These are phyloP conservation scores for Myriosclerotinia scirpicola DNA, from an alignment of 2,329 filamentous ascomycete species.

Conservation along the genomic window DNA sequence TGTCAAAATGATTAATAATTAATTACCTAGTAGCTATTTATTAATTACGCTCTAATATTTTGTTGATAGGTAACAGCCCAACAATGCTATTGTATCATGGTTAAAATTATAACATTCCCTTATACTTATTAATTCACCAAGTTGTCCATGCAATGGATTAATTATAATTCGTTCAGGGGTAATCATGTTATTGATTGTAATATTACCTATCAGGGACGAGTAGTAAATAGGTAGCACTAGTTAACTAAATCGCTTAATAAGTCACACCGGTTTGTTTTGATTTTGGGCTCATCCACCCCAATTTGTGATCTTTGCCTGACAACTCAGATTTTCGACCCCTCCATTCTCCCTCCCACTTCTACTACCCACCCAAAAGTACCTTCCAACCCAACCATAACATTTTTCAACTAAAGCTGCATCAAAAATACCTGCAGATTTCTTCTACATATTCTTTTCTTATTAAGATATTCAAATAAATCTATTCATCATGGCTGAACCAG, in stretches of 20 bases:
- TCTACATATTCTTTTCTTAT: conserved; percentile 1
- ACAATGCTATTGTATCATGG: no score
- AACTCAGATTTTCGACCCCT: conserved; percentile 24
- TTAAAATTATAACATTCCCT: not conserved
- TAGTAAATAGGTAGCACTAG: conserved; percentile 8
- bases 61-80: no score
- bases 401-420: conserved; percentile 15
- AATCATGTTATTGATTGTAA: not conserved
- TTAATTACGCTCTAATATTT: no score
- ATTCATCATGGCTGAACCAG: conserved; percentile 38
- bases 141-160: not conserved
- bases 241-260: conserved; percentile 17
- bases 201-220: no score
- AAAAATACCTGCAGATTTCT: conserved; percentile 12
- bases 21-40: no score
- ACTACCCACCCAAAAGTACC: conserved; percentile 19
- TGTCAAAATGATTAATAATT: not conserved
- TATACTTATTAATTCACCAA: not conserved
- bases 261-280: conserved; percentile 18
- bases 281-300: not conserved
- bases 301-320: conserved; percentile 20
- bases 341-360: conserved; percentile 20
- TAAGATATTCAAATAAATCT: not conserved
- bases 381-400: conserved; percentile 19
- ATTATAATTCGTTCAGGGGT: not conserved